Percentiles rank a stretch among this genome's conserved stretches.
Evolutionary conservation across 2,329 filamentous ascomycete genomes (phyloP).

Genomic region (Cytospora leucostoma): DNA sequence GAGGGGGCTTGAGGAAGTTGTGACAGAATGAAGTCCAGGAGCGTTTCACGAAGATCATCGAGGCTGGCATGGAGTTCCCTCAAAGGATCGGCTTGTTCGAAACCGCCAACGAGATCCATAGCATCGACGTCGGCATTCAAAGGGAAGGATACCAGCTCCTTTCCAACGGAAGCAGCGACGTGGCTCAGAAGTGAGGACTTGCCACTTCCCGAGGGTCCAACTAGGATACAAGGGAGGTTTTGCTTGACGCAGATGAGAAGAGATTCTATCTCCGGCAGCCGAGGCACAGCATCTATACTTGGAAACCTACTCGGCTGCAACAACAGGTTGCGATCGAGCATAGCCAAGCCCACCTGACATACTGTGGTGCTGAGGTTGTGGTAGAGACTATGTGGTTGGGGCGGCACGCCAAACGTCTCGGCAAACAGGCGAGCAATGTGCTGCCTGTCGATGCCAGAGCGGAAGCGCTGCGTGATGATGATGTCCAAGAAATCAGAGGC

Average conservation of each 20-base stretch:
- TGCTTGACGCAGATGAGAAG: slow-evolving; percentile 84
- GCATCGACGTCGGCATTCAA: slow-evolving; percentile 95
- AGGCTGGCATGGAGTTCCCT: slow-evolving; percentile 68
- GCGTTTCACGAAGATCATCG: slow-evolving; percentile 39
- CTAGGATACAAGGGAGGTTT: slow-evolving; percentile 85
- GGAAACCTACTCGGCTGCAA: slow-evolving; percentile 55
- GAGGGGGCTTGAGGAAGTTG: slow-evolving; percentile 42
- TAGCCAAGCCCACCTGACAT: slow-evolving; percentile 80
- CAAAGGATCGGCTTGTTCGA: slow-evolving; percentile 87
- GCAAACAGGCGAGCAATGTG: slow-evolving; percentile 68
- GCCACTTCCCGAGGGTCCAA: slow-evolving; percentile 80
- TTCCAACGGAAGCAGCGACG: slow-evolving; percentile 77
- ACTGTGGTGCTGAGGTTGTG: slow-evolving; percentile 66
- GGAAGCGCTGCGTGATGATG: slow-evolving; percentile 85
- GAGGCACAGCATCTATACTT: slow-evolving; percentile 51
- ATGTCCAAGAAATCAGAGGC: slow-evolving; percentile 77
- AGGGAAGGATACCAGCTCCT: slow-evolving; percentile 76
- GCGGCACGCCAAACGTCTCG: slow-evolving; percentile 58
- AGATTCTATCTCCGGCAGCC: slow-evolving; percentile 77
- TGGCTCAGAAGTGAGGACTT: slow-evolving; percentile 82
- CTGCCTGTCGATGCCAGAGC: slow-evolving; percentile 66
- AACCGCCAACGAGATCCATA: slow-evolving; percentile 95
- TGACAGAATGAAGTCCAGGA: slow-evolving; percentile 52
- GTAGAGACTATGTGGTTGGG: slow-evolving; percentile 64
- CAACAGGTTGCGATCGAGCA: slow-evolving; percentile 62